Conservation (phyloP, 306 rosid species). For the Nissolia schottii region DNA sequence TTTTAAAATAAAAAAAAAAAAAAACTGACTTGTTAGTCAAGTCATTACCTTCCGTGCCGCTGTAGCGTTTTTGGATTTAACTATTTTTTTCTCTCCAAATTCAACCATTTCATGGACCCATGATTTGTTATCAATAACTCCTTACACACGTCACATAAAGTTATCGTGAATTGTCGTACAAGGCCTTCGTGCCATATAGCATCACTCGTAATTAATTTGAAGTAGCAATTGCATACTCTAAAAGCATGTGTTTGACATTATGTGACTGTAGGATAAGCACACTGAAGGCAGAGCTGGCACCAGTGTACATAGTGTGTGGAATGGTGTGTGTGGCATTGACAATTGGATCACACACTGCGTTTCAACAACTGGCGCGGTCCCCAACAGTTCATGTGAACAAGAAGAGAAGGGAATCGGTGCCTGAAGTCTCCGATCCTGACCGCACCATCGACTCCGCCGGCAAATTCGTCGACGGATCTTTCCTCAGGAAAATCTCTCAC, state of each 20-base stretch:
- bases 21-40: too few relatives aligned
- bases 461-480: conserved; percentile 37
- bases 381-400: conserved; percentile 37
- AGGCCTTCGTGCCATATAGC: too few relatives aligned
- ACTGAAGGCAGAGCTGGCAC: conserved; percentile 30
- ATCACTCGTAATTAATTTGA: too few relatives aligned
- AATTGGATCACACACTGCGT: conserved; percentile 29
- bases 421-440: conserved; percentile 36
- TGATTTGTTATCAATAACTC: too few relatives aligned
- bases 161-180: too few relatives aligned
- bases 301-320: conserved; percentile 26
- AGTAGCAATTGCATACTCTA: too few relatives aligned
- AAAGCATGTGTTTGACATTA: not conserved
- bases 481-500: conserved; percentile 27
- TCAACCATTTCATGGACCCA: too few relatives aligned
- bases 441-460: conserved; percentile 8
- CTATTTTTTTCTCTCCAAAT: too few relatives aligned
- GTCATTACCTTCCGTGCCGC: too few relatives aligned
- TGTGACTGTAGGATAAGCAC: conserved; percentile 7
- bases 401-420: conserved; percentile 26
- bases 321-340: conserved; percentile 12
- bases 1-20: too few relatives aligned
- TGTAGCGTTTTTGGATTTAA: too few relatives aligned
- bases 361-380: conserved; percentile 28
- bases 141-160: too few relatives aligned